Percentiles rank a stretch among this genome's conserved stretches.
These are phyloP conservation scores for Saccharomycopsis sp. DNA, from an alignment of 805 yeast genomes.

Conservation along the genomic window DNA sequence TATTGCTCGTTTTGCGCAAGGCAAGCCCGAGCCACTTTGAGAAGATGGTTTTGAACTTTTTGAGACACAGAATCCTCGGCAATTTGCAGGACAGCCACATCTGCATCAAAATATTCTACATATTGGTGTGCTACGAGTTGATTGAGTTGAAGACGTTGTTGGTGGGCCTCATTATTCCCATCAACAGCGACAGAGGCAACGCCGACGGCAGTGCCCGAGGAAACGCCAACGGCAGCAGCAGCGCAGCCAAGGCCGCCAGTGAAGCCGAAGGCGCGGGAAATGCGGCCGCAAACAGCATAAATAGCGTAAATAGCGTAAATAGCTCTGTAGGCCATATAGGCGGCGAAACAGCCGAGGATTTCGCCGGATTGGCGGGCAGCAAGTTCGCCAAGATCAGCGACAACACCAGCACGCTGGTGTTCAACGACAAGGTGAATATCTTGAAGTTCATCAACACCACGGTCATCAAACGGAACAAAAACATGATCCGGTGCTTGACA, in stretches of 20 bases:
- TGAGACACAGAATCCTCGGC: neutral
- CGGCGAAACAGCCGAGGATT: neutral
- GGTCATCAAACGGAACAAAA: neutral
- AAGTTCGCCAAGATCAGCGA: neutral
- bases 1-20: neutral
- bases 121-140: constrained; percentile 8
- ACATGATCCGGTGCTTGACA: neutral
- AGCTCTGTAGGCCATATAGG: too few relatives aligned
- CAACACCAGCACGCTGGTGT: neutral
- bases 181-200: neutral
- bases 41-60: neutral
- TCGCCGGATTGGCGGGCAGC: neutral
- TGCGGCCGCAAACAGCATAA: neutral
- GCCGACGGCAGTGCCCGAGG: neutral
- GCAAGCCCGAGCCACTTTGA: neutral
- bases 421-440: neutral
- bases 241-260: neutral
- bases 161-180: constrained; percentile 8
- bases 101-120: neutral
- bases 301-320: neutral
- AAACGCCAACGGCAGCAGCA: neutral
- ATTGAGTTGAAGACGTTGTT: constrained; percentile 5
- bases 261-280: neutral
- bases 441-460: neutral
- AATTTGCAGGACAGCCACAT: neutral